A percentile compares a stretch with the other conserved stretches of the same genome.
Evolutionary conservation across 1,139 yeast genomes (phyloP).

Genomic region (Yamadazyma mexicana): DNA sequence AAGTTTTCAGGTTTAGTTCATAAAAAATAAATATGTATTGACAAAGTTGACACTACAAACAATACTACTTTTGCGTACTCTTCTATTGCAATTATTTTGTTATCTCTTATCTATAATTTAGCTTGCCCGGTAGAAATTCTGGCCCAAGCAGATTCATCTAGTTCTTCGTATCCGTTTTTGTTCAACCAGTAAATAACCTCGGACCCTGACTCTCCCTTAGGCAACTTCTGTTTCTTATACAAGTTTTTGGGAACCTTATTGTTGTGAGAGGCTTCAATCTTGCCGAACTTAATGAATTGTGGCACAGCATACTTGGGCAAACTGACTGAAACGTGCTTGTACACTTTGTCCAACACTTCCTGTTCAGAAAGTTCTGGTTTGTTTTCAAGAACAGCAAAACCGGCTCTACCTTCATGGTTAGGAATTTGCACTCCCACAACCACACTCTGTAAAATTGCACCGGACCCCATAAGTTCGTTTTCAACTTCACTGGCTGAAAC

Average conservation of each 20-base stretch:
- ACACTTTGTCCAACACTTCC: constrained; percentile 34
- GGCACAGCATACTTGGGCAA: constrained; percentile 93
- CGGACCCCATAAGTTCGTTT: constrained; percentile 60
- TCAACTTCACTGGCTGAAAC: constrained; percentile 95
- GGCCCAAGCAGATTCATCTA: constrained; percentile 62
- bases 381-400: constrained; percentile 76
- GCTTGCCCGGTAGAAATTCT: constrained; percentile 43
- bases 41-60: not conserved
- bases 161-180: constrained; percentile 52
- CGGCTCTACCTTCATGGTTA: constrained; percentile 92
- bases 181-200: constrained; percentile 74
- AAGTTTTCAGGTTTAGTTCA: not conserved
- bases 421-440: constrained; percentile 91
- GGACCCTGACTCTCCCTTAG: constrained; percentile 61
- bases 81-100: not conserved
- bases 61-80: not conserved
- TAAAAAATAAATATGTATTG: not conserved
- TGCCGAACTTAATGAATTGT: constrained; percentile 65
- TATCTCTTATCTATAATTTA: constrained; percentile 20
- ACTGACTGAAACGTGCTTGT: constrained; percentile 37
- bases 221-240: constrained; percentile 76
- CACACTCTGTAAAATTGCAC: constrained; percentile 62
- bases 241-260: constrained; percentile 82
- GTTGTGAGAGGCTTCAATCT: constrained; percentile 72
- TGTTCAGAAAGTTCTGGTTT: constrained; percentile 29